Evolutionary conservation across 441 rosid genomes (phyloP).

Genomic region (Gossypium gossypioides): DNA sequence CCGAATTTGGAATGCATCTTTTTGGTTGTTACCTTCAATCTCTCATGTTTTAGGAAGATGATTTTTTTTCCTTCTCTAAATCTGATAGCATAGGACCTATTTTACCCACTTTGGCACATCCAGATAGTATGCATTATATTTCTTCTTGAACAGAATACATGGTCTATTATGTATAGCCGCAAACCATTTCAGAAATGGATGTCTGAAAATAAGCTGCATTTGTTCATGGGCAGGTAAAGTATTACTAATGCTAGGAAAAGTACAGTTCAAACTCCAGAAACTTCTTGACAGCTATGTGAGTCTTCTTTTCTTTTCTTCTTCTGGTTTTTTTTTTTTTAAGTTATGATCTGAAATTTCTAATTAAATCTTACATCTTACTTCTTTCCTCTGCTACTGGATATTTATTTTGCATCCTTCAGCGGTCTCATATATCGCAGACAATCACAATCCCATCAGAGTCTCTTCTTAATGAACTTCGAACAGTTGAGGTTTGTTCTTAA

Average conservation of each 20-base stretch:
- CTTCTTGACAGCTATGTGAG: conserved; percentile 63
- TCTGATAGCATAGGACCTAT: not conserved
- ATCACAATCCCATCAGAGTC: conserved; percentile 69
- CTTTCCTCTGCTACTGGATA: conserved; percentile 30
- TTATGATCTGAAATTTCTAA: conserved; percentile 2
- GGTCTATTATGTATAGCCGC: not conserved
- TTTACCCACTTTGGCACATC: not conserved
- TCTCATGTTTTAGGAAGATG: not conserved
- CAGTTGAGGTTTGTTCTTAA: conserved; percentile 55
- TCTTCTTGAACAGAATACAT: not conserved
- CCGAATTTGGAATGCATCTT: not conserved
- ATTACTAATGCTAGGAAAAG: conserved; percentile 66
- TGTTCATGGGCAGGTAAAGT: conserved; percentile 43
- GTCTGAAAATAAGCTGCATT: conserved; percentile 12
- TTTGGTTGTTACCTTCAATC: not conserved
- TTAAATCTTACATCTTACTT: conserved; percentile 3
- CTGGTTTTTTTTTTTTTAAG: not conserved
- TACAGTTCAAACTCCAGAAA: conserved; percentile 59
- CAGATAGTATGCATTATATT: not conserved
- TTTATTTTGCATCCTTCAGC: conserved; percentile 40
- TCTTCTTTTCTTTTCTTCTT: not conserved
- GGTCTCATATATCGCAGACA: conserved; percentile 54
- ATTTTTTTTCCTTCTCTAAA: not conserved
- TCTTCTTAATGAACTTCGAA: conserved; percentile 72
- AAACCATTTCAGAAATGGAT: conserved; percentile 13